phyloP scores from a whole-genome alignment of 345 rosid genomes.

The Draba incana region DNA sequence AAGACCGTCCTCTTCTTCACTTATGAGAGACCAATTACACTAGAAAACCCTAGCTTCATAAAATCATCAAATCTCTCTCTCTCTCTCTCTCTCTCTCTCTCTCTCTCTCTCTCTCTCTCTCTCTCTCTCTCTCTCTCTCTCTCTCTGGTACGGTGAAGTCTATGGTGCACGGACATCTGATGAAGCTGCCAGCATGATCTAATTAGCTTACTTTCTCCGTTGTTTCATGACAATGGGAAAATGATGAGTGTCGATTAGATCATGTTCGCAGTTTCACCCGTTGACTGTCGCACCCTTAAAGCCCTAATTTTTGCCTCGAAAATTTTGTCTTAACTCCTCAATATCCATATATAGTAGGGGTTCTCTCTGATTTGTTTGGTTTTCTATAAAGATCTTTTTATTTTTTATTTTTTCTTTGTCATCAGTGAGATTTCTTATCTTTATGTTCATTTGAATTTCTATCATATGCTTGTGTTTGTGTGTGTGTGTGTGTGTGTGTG shows the following conservation, averaged over 20 bases:
- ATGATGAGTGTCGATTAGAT: conserved; percentile 63
- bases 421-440: not conserved
- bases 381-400: not conserved
- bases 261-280: conserved; percentile 92
- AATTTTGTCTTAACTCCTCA: conserved; percentile 12
- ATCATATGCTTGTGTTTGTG: not conserved
- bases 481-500: not conserved
- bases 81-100: not conserved
- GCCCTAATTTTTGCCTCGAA: conserved; percentile 35
- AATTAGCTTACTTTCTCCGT: conserved; percentile 45
- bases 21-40: conserved; percentile 27
- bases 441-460: conserved; percentile 16
- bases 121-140: not conserved
- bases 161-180: conserved; percentile 66
- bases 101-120: not conserved
- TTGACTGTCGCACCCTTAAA: conserved; percentile 59
- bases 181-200: conserved; percentile 99
- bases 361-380: too few species aligned
- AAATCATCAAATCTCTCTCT: not conserved
- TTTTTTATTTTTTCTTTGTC: not conserved
- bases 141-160: conserved; percentile 17
- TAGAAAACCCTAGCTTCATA: conserved; percentile 28
- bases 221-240: conserved; percentile 14
- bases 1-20: conserved; percentile 31
- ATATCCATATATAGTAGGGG: conserved; percentile 1